Percentiles rank a stretch among this genome's conserved stretches.
Conservation (phyloP, 495 filamentous ascomycete species). For the Podospora didyma region DNA sequence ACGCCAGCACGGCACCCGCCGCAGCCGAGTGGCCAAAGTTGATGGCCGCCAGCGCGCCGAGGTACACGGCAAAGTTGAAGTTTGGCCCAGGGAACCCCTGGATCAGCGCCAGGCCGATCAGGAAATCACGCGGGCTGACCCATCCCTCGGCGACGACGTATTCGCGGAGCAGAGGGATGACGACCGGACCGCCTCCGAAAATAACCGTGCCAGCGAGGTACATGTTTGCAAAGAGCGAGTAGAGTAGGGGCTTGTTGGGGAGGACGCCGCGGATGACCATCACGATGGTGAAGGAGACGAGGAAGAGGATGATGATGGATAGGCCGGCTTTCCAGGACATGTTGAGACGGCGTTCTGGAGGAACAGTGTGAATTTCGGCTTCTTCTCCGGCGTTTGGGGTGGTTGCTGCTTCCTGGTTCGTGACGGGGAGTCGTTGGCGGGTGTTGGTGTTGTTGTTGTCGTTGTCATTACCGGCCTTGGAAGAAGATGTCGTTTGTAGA, state of each 20-base stretch:
- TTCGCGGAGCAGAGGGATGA: conserved; percentile 73
- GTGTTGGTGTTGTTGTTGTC: background rate
- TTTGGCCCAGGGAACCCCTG: conserved; percentile 84
- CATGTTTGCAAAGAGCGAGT: conserved; percentile 72
- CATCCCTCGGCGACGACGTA: conserved; percentile 79
- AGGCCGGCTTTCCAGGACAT: conserved; percentile 46
- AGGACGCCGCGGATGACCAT: conserved; percentile 51
- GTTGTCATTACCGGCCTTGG: background rate
- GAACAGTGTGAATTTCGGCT: conserved; percentile 38
- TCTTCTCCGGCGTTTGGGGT: background rate
- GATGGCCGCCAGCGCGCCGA: conserved; percentile 59
- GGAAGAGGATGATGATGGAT: conserved; percentile 49
- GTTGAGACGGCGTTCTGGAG: conserved; percentile 30
- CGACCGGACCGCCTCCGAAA: conserved; percentile 82
- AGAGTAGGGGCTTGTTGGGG: conserved; percentile 40
- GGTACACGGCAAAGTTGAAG: conserved; percentile 83
- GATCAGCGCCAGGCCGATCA: conserved; percentile 77
- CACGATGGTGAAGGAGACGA: conserved; percentile 57
- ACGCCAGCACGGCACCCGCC: conserved; percentile 54
- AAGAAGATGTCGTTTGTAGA: background rate
- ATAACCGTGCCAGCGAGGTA: conserved; percentile 85
- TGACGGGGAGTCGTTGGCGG: too few species aligned
- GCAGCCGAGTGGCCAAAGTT: conserved; percentile 26
- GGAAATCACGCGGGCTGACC: conserved; percentile 75
- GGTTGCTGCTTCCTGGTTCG: background rate